Conservation (phyloP, 768 basidiomycete species). For the Suillus subalutaceus region DNA sequence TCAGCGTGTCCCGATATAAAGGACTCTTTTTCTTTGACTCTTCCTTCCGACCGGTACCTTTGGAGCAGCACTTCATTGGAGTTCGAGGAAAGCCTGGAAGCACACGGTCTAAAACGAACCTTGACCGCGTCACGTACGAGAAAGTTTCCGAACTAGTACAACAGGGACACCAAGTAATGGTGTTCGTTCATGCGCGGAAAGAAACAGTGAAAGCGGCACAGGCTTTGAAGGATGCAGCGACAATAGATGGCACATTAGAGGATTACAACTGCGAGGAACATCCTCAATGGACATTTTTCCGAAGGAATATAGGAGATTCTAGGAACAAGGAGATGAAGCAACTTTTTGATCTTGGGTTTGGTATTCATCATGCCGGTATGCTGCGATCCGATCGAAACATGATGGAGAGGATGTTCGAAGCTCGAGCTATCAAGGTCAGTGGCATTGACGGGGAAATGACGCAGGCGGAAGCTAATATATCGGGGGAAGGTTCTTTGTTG, state of each 20-base stretch:
- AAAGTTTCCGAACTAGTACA: conserved; percentile 87
- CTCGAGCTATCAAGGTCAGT: conserved; percentile 84
- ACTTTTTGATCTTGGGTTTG: conserved; percentile 89
- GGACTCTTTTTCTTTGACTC: conserved; percentile 98
- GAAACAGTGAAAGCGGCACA: conserved; percentile 94
- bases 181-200: conserved; percentile 97
- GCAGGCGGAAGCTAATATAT: conserved; percentile 1
- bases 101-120: conserved; percentile 71
- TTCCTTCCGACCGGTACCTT: conserved; percentile 93
- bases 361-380: conserved; percentile 99
- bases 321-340: conserved; percentile 97
- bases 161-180: conserved; percentile 99
- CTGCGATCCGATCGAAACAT: conserved; percentile 90
- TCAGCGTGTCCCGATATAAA: conserved; percentile 79
- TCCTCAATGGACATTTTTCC: conserved; percentile 75
- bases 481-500: conserved; percentile 85
- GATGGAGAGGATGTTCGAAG: conserved; percentile 94
- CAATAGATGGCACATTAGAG: conserved; percentile 68
- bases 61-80: conserved; percentile 97
- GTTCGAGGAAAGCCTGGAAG: conserved; percentile 87
- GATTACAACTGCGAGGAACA: conserved; percentile 84
- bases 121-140: conserved; percentile 86
- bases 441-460: background rate
- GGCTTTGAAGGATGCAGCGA: conserved; percentile 75
- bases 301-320: conserved; percentile 76